Conservation (phyloP, 257 asterid genomes). For the Salvia rosmarinus region DNA sequence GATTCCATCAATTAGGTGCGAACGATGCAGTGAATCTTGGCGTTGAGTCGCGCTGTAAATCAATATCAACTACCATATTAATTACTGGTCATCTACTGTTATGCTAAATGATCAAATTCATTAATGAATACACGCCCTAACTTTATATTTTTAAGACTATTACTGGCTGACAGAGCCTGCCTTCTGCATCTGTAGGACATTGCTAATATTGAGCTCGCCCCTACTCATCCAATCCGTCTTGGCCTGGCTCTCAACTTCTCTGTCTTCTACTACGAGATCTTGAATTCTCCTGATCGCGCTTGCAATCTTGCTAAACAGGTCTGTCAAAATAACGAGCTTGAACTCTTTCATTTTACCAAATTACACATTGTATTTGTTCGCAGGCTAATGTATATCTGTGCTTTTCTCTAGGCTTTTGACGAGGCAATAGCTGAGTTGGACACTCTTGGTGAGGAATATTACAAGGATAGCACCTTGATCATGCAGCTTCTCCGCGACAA, state of each 20-base stretch:
- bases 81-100: not conserved
- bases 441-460: slow-evolving; percentile 37
- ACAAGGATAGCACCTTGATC: slow-evolving; percentile 90
- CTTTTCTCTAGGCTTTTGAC: slow-evolving; percentile 66
- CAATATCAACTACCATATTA: not conserved
- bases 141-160: not conserved
- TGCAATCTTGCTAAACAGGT: slow-evolving; percentile 91
- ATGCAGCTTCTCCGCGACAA: slow-evolving; percentile 98
- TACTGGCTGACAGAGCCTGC: not conserved
- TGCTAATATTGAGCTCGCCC: slow-evolving; percentile 77
- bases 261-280: slow-evolving; percentile 80
- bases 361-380: not conserved
- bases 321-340: no score
- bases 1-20: slow-evolving; percentile 18
- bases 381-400: slow-evolving; percentile 17
- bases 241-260: slow-evolving; percentile 92
- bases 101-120: not conserved
- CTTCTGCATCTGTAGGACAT: slow-evolving; percentile 55
- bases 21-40: not conserved
- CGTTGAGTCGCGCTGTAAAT: not conserved
- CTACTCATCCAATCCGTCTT: slow-evolving; percentile 87
- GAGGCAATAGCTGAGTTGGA: slow-evolving; percentile 94
- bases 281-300: slow-evolving; percentile 87
- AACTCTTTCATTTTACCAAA: not conserved
- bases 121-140: not conserved